Conservation (phyloP, 306 rosid genomes). For the Glycine soja region DNA sequence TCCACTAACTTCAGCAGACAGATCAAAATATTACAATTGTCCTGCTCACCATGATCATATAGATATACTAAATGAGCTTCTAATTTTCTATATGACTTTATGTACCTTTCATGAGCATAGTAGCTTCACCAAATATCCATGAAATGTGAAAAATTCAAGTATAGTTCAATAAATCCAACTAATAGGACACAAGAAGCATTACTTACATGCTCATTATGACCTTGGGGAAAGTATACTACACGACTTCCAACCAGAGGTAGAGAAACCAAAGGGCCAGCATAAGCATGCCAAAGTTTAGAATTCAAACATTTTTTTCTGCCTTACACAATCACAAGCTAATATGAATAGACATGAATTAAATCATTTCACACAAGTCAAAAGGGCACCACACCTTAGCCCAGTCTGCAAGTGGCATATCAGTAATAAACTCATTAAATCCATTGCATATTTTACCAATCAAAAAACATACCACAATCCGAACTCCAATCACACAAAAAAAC, state of each 20-base stretch:
- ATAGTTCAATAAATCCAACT: constrained; percentile 16
- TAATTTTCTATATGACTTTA: constrained; percentile 13
- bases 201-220: constrained; percentile 81
- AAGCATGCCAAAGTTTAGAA: constrained; percentile 84
- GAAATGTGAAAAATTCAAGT: constrained; percentile 2
- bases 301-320: constrained; percentile 74
- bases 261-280: constrained; percentile 81
- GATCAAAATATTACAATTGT: neutral
- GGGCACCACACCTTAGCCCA: constrained; percentile 9
- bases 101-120: constrained; percentile 25
- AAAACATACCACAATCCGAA: constrained; percentile 1
- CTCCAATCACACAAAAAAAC: constrained; percentile 6
- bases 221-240: constrained; percentile 79
- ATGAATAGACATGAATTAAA: constrained; percentile 37
- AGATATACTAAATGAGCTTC: constrained; percentile 14
- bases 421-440: constrained; percentile 8
- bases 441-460: constrained; percentile 12
- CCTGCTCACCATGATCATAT: neutral
- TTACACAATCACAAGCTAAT: constrained; percentile 48
- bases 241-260: constrained; percentile 75
- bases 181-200: constrained; percentile 12
- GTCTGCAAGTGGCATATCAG: constrained; percentile 15
- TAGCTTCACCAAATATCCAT: constrained; percentile 27
- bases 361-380: constrained; percentile 23
- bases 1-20: neutral